phyloP scores from a whole-genome alignment of 1,284 basidiomycete species.

The Apiotrichum brassicae region DNA sequence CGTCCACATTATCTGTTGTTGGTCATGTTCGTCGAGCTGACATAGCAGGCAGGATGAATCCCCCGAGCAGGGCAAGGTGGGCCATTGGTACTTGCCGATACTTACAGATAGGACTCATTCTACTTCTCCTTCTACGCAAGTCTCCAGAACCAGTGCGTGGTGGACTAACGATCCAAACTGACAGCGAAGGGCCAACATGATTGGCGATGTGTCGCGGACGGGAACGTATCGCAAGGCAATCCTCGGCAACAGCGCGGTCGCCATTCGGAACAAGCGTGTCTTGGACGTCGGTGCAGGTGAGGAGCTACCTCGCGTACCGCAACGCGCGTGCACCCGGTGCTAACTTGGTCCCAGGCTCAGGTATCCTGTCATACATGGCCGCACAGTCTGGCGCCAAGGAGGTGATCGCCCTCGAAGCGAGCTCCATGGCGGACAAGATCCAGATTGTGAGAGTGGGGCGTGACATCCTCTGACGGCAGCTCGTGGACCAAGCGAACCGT shows the following conservation, averaged over 20 bases:
- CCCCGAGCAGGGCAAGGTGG: conserved; percentile 7
- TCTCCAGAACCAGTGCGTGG: conserved; percentile 31
- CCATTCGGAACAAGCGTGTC: conserved; percentile 42
- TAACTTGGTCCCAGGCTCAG: conserved; percentile 50
- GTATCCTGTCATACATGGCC: conserved; percentile 51
- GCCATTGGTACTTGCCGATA: background rate
- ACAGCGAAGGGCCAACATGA: conserved; percentile 49
- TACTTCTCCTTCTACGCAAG: conserved; percentile 45
- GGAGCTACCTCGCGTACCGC: conserved; percentile 7
- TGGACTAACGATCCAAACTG: background rate
- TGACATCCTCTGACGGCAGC: conserved; percentile 18
- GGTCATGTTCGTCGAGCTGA: no score
- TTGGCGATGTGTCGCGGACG: conserved; percentile 44
- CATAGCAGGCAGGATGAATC: background rate
- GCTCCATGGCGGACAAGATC: conserved; percentile 50
- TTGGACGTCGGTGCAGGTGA: conserved; percentile 50
- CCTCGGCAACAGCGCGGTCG: conserved; percentile 43
- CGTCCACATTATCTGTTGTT: no score
- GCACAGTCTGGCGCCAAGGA: conserved; percentile 50
- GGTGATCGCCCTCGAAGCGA: conserved; percentile 51
- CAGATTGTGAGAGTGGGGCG: conserved; percentile 33
- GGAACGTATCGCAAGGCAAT: conserved; percentile 47
- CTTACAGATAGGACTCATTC: conserved; percentile 5
- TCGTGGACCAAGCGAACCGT: conserved; percentile 41
- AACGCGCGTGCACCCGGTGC: no score